A percentile compares a stretch with the other conserved stretches of the same genome.
Evolutionary conservation across 257 asterid species (phyloP).

Genomic region (Solanum pinnatisectum): DNA sequence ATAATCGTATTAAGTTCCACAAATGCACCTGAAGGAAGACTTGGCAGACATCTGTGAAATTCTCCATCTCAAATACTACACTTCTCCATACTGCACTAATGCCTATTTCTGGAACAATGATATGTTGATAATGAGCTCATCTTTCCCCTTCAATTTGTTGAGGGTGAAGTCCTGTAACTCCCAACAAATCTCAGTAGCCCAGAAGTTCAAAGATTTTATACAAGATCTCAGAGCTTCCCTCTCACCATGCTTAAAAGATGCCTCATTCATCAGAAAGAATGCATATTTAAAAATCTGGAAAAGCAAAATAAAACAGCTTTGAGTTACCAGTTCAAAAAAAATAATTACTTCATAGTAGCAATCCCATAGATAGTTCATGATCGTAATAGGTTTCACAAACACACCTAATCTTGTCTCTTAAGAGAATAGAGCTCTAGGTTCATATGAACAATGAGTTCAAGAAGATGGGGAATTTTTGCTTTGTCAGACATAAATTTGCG

Average conservation of each 20-base stretch:
- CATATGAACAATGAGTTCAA: conserved; percentile 61
- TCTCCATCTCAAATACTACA: too few relatives aligned
- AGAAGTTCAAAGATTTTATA: too few relatives aligned
- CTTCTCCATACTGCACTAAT: too few relatives aligned
- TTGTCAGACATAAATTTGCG: not conserved
- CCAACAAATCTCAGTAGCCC: too few relatives aligned
- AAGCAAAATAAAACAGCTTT: not conserved
- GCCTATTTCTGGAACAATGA: too few relatives aligned
- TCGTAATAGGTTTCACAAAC: not conserved
- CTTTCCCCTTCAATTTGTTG: conserved; percentile 65
- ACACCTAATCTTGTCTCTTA: conserved; percentile 86
- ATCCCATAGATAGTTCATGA: not conserved
- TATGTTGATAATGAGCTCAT: conserved; percentile 47
- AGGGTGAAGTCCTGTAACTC: conserved; percentile 57
- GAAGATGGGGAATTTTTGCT: conserved; percentile 66
- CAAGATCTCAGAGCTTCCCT: too few relatives aligned
- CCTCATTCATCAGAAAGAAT: conserved; percentile 60
- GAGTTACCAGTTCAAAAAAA: too few relatives aligned
- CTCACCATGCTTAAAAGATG: conserved; percentile 71
- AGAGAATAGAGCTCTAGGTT: conserved; percentile 83
- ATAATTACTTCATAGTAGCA: not conserved
- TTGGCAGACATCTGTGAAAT: too few relatives aligned
- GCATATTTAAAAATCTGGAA: conserved; percentile 59
- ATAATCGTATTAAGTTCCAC: too few relatives aligned
- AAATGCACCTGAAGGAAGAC: too few relatives aligned